Conservation (phyloP, 2,329 filamentous ascomycete species). For the Hypoxylon sp. region DNA sequence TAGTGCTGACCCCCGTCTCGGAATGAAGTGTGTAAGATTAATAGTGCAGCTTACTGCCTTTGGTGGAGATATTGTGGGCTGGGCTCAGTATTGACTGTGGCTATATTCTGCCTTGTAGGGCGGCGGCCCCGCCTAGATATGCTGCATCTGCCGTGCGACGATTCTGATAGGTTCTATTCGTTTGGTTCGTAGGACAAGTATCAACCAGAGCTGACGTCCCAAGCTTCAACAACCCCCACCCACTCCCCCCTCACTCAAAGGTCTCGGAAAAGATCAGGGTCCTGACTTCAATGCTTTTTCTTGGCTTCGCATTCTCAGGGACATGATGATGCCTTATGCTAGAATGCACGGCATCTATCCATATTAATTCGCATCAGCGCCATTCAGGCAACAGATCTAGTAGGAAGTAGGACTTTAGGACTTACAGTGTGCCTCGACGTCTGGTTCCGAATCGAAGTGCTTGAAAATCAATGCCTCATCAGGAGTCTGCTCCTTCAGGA, state of each 20-base stretch:
- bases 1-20: constrained; percentile 1
- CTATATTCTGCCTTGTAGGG: constrained; percentile 1
- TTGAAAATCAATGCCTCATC: constrained; percentile 14
- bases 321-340: constrained; percentile 5
- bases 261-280: constrained; percentile 8
- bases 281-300: constrained; percentile 10
- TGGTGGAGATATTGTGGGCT: neutral
- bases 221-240: neutral
- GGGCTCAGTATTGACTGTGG: neutral
- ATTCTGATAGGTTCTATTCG: neutral
- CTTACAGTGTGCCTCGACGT: constrained; percentile 3
- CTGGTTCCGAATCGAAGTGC: constrained; percentile 4
- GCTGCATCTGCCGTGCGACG: neutral
- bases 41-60: neutral
- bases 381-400: neutral
- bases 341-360: constrained; percentile 1
- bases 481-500: constrained; percentile 3
- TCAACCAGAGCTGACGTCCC: neutral
- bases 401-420: neutral
- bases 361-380: neutral
- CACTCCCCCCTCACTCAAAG: neutral
- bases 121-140: constrained; percentile 1
- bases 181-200: neutral
- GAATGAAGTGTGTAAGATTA: neutral
- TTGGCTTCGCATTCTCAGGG: neutral